Evolutionary conservation across 139 green algal species (phyloP).

Genomic region (Chlamydomonas applanata): DNA sequence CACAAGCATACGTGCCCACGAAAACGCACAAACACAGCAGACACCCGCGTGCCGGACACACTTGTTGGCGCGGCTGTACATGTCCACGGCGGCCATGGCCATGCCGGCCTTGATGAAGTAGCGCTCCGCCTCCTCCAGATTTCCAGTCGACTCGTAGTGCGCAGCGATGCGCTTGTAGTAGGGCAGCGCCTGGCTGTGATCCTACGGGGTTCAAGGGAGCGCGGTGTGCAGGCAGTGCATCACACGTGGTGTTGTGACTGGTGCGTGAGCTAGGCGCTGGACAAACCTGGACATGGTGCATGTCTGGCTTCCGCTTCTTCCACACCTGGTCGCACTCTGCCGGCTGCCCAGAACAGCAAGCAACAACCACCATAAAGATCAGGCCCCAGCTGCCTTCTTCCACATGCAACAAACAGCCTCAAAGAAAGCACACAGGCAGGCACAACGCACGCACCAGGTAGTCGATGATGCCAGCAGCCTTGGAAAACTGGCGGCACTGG

Average conservation of each 20-base stretch:
- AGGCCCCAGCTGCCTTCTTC: background rate
- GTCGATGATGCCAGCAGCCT: slow-evolving; percentile 73
- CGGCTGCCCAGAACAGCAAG: too few species aligned
- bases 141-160: slow-evolving; percentile 53
- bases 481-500: slow-evolving; percentile 69
- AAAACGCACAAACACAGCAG: too few species aligned
- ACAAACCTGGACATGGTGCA: too few species aligned
- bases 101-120: slow-evolving; percentile 69
- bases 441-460: slow-evolving; percentile 34
- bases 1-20: too few species aligned
- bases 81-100: slow-evolving; percentile 65
- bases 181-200: slow-evolving; percentile 45
- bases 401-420: too few species aligned
- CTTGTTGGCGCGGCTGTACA: slow-evolving; percentile 65
- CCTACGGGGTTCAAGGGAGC: slow-evolving; percentile 19
- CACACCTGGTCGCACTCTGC: too few species aligned
- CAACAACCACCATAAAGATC: too few species aligned
- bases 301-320: background rate
- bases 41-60: too few species aligned
- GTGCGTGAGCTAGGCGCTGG: background rate
- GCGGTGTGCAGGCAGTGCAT: background rate
- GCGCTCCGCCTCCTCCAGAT: slow-evolving; percentile 70
- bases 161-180: slow-evolving; percentile 67
- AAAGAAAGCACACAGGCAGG: too few species aligned
- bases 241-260: background rate